Percentiles rank a stretch among this genome's conserved stretches.
phyloP scores from a whole-genome alignment of 805 yeast species.

The Candida glaebosa region DNA sequence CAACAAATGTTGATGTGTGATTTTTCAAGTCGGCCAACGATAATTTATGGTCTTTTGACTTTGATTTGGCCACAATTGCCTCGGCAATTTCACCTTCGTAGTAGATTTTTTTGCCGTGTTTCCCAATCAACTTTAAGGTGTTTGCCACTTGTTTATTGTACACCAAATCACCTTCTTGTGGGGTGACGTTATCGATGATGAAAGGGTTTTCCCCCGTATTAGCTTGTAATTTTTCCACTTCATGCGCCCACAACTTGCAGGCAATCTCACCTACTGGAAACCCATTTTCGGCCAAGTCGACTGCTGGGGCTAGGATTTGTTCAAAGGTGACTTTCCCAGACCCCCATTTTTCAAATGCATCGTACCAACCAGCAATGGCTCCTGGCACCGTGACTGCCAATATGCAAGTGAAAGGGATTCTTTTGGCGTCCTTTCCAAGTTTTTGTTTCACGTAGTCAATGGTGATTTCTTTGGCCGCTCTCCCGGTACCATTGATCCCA shows the following conservation, averaged over 20 bases:
- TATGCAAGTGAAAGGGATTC: conserved; percentile 52
- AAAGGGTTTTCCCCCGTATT: conserved; percentile 29
- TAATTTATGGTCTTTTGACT: conserved; percentile 53
- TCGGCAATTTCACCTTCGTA: conserved; percentile 71
- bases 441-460: conserved; percentile 47
- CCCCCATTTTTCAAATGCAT: conserved; percentile 68
- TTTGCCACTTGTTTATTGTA: conserved; percentile 51
- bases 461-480: conserved; percentile 51
- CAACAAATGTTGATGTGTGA: conserved; percentile 62
- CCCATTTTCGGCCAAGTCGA: conserved; percentile 66
- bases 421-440: conserved; percentile 36
- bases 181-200: conserved; percentile 37
- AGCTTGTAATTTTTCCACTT: conserved; percentile 39
- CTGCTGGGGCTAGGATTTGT: conserved; percentile 61
- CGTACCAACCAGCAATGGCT: conserved; percentile 76
- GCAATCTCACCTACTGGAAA: conserved; percentile 62
- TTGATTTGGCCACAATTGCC: conserved; percentile 54
- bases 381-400: conserved; percentile 74
- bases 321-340: conserved; percentile 58
- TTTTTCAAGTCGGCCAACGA: conserved; percentile 50
- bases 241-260: conserved; percentile 45
- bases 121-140: conserved; percentile 49
- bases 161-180: conserved; percentile 57
- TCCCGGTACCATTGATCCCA: conserved; percentile 77
- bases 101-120: conserved; percentile 60